Evolutionary conservation across 2,329 filamentous ascomycete genomes (phyloP).

Genomic region (Pseudocercospora macadamiae): DNA sequence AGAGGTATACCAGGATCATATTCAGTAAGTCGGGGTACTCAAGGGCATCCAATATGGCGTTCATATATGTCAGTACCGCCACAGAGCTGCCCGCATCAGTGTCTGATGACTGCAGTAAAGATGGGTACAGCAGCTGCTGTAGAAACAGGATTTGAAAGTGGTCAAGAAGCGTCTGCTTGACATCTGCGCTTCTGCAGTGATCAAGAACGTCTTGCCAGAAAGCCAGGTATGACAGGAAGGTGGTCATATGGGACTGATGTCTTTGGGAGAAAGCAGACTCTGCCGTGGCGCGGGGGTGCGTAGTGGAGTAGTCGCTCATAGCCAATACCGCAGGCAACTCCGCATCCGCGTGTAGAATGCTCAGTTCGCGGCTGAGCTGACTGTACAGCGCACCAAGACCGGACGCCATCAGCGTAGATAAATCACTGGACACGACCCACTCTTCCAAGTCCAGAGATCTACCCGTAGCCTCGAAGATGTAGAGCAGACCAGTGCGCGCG

Average conservation of each 20-base stretch:
- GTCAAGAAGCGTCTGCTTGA: conserved; percentile 89
- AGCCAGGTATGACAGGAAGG: conserved; percentile 89
- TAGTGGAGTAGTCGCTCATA: conserved; percentile 84
- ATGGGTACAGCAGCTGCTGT: conserved; percentile 94
- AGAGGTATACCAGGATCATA: conserved; percentile 87
- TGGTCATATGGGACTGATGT: conserved; percentile 84
- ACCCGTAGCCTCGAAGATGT: conserved; percentile 92
- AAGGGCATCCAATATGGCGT: conserved; percentile 84
- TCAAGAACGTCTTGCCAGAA: conserved; percentile 99
- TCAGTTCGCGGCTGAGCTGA: conserved; percentile 73
- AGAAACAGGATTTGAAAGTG: conserved; percentile 97
- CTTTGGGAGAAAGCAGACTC: conserved; percentile 73
- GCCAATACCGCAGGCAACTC: conserved; percentile 81
- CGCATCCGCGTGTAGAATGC: conserved; percentile 74
- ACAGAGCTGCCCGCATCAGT: conserved; percentile 96
- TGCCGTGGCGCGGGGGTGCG: conserved; percentile 69
- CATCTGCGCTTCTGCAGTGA: conserved; percentile 88
- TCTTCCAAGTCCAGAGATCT: conserved; percentile 81
- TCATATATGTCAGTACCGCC: conserved; percentile 90
- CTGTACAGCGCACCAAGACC: conserved; percentile 80
- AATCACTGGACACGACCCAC: conserved; percentile 96
- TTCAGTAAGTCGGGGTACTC: conserved; percentile 94
- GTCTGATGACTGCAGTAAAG: conserved; percentile 92
- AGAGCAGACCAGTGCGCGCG: conserved; percentile 87
- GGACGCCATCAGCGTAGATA: conserved; percentile 96